phyloP scores from a whole-genome alignment of 768 basidiomycete genomes.

The Pleurotus eryngii region DNA sequence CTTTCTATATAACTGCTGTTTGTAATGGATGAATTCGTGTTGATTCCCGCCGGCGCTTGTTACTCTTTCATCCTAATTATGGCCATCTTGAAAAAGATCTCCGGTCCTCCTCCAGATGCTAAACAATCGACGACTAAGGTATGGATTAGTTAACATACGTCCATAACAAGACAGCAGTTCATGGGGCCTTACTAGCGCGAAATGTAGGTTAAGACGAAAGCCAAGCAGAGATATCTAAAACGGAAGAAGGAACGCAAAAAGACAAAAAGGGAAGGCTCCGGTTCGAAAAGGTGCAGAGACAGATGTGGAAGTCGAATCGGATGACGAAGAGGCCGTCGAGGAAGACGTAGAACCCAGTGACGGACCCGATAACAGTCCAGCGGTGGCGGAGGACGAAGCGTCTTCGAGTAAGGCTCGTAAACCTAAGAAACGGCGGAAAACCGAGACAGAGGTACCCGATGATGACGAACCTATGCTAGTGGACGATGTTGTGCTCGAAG shows the following conservation, averaged over 20 bases:
- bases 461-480: conserved; percentile 12
- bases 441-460: conserved; percentile 22
- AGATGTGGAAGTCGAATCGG: conserved; percentile 17
- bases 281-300: not conserved
- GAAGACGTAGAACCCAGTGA: conserved; percentile 19
- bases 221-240: conserved; percentile 70
- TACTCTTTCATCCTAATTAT: not conserved
- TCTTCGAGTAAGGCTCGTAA: conserved; percentile 12
- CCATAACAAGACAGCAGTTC: not conserved
- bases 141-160: not conserved
- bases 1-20: not conserved
- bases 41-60: not conserved
- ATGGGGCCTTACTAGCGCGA: conserved; percentile 1
- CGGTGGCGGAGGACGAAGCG: conserved; percentile 18
- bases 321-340: conserved; percentile 19
- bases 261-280: conserved; percentile 19
- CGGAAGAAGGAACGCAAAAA: conserved; percentile 70
- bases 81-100: conserved; percentile 3
- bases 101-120: not conserved
- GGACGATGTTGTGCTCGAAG: not conserved
- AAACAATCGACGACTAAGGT: conserved; percentile 3
- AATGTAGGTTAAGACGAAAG: conserved; percentile 42
- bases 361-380: conserved; percentile 11
- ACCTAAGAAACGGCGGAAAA: conserved; percentile 44
- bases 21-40: not conserved